Evolutionary conservation across 352 stramenopile genomes (phyloP), one percentile per base, ranked within the genome.

Genomic region (Phytophthora quininea): DNA sequence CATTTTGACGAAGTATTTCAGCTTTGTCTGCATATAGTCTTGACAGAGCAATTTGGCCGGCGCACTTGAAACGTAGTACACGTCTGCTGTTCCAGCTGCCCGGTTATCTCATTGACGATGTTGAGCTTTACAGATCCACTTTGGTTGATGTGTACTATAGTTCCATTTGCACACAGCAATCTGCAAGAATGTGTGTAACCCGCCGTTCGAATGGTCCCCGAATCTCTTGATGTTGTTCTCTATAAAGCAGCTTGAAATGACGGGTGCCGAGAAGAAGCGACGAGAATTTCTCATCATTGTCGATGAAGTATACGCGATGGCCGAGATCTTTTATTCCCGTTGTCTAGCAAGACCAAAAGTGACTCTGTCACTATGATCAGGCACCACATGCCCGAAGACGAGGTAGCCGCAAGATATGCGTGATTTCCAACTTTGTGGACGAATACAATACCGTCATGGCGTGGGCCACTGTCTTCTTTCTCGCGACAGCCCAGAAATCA

Each of bases 21-120:
- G 29, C 7, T 12, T 43, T 7, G 54, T 32, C 12, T 61, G 40
- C 38, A 52, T 52, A 9, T 35, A 52, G 15, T 46, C 42, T 3
- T 45, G 54, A 2, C 27, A 64, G 3, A 64, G 19, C 29, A 64
- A 56, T 33, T 64, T 51, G 2, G 57, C 57, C 19, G 37, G 37
- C 12, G 57, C 57, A 31, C 15, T 27, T 12, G 37, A 37, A 1
- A 64, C 46, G 12, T 56, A 64, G 46, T 57, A 57, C 8, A 52
- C 57, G 31, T 57, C 57, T 47, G 46, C 2, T 48, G 24, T 27
- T 64, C 57, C 2, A 32, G 33, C 7, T 29, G 8, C 2, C 57
- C 37, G 7, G 47, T 52, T 2, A 33, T 7, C 6, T 57, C 33
- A 7, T 57, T 57, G 8, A 50, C 29, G 1, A 57, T 42, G 1